A percentile compares a stretch with the other conserved stretches of the same genome.
Evolutionary conservation across 306 rosid genomes (phyloP).

Genomic region (Calophaca sinica): DNA sequence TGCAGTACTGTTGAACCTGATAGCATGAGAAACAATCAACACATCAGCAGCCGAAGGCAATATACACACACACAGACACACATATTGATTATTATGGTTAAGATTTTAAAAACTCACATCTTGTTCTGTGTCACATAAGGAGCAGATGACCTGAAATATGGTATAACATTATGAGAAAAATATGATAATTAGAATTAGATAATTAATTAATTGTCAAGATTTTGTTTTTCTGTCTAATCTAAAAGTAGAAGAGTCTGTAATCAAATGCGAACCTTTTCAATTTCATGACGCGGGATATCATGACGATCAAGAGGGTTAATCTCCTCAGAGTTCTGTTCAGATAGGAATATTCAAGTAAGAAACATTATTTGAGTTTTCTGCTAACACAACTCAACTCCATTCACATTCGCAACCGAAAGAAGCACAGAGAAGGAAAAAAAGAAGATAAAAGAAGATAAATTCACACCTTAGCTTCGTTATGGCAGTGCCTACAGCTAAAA

Average conservation of each 20-base stretch:
- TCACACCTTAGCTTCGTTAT: constrained; percentile 73
- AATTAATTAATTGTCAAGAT: background rate
- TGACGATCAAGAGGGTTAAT: constrained; percentile 51
- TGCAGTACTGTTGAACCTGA: constrained; percentile 88
- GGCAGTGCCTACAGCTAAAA: constrained; percentile 78
- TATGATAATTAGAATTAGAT: background rate
- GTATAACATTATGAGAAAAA: background rate
- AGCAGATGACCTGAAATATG: constrained; percentile 72
- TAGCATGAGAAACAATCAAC: constrained; percentile 20
- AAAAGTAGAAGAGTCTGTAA: background rate
- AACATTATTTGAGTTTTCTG: background rate
- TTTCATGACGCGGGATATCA: constrained; percentile 72
- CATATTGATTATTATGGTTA: background rate
- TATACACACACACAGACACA: background rate
- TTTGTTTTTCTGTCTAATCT: background rate
- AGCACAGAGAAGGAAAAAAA: too few species aligned
- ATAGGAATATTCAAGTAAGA: background rate
- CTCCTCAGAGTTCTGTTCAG: constrained; percentile 62
- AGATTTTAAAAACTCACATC: constrained; percentile 60
- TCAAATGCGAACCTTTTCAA: constrained; percentile 57
- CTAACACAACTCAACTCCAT: background rate
- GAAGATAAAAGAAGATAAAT: background rate
- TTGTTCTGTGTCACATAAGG: constrained; percentile 80
- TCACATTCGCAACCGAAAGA: too few species aligned
- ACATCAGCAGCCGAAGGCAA: background rate